These are phyloP conservation scores for Cytospora chrysosperma DNA, from an alignment of 2,329 filamentous ascomycete species.

Conservation along the genomic window DNA sequence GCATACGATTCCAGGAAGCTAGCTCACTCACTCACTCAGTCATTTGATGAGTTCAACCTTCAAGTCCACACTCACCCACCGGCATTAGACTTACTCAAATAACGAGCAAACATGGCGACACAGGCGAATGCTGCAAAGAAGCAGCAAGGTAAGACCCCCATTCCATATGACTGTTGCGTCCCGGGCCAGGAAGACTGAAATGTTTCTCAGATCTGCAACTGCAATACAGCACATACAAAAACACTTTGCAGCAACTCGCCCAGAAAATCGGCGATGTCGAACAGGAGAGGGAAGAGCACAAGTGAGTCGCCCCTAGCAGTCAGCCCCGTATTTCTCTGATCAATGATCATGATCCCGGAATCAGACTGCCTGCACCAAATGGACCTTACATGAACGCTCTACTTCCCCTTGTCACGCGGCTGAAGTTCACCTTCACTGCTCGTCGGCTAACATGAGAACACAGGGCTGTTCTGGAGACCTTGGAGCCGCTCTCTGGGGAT, in stretches of 20 bases:
- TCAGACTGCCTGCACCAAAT: not conserved
- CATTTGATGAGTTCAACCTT: not conserved
- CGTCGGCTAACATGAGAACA: conserved; percentile 19
- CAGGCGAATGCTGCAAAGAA: conserved; percentile 62
- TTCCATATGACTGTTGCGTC: not conserved
- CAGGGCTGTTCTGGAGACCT: conserved; percentile 91
- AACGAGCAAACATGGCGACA: conserved; percentile 44
- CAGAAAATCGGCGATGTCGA: conserved; percentile 97
- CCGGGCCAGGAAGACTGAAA: conserved; percentile 1
- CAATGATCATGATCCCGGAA: not conserved
- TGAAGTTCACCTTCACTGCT: conserved; percentile 23
- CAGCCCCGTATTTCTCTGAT: conserved; percentile 10
- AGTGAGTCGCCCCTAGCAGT: conserved; percentile 60
- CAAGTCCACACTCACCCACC: not conserved
- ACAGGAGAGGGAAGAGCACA: conserved; percentile 96
- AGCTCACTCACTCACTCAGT: not conserved
- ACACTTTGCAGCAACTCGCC: conserved; percentile 83
- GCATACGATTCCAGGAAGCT: not conserved
- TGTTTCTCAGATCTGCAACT: conserved; percentile 66
- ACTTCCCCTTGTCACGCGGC: conserved; percentile 16
- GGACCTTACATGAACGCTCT: not conserved
- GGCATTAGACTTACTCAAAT: not conserved
- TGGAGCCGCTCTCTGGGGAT: conserved; percentile 76
- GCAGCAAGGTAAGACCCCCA: conserved; percentile 62
- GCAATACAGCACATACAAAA: conserved; percentile 77